Evolutionary conservation across 2,329 filamentous ascomycete genomes (phyloP).

Genomic region (Sordariomycetes sp.): DNA sequence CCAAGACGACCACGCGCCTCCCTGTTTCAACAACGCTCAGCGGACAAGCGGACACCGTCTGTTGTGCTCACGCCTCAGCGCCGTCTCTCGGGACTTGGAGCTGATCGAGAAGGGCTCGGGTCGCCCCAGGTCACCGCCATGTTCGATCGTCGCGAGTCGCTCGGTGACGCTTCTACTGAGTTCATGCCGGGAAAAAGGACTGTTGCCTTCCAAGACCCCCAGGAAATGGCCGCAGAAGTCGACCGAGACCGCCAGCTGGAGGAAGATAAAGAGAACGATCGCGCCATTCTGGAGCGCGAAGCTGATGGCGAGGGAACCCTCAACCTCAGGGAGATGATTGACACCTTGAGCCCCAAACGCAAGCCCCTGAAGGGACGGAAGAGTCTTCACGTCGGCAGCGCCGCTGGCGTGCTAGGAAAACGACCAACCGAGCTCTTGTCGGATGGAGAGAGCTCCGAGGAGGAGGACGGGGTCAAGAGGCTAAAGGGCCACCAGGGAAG

Average conservation of each 20-base stretch:
- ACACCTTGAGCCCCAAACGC: slow-evolving; percentile 69
- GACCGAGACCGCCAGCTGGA: slow-evolving; percentile 52
- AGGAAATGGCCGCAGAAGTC: slow-evolving; percentile 51
- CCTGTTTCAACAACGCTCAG: slow-evolving; percentile 1
- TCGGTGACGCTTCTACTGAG: slow-evolving; percentile 54
- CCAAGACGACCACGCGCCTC: slow-evolving; percentile 8
- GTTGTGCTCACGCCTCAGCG: slow-evolving; percentile 43
- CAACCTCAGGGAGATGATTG: slow-evolving; percentile 68
- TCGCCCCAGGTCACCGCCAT: slow-evolving; percentile 66
- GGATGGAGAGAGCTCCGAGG: slow-evolving; percentile 48
- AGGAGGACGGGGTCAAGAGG: slow-evolving; percentile 57
- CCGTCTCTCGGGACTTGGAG: slow-evolving; percentile 57
- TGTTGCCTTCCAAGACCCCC: slow-evolving; percentile 58
- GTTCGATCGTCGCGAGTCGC: slow-evolving; percentile 61
- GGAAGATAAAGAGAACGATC: slow-evolving; percentile 49
- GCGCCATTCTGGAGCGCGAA: slow-evolving; percentile 45
- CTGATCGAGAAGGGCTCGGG: slow-evolving; percentile 62
- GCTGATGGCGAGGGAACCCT: slow-evolving; percentile 48
- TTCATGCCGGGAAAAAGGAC: slow-evolving; percentile 48
- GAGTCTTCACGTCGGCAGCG: slow-evolving; percentile 68
- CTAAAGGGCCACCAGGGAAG: slow-evolving; percentile 64
- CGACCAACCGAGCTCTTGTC: slow-evolving; percentile 62
- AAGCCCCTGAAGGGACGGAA: slow-evolving; percentile 58
- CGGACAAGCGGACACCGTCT: slow-evolving; percentile 5
- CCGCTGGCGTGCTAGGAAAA: slow-evolving; percentile 65